Percentiles rank a stretch among this genome's conserved stretches.
phyloP scores from a whole-genome alignment of 345 rosid genomes.

The Adansonia digitata region DNA sequence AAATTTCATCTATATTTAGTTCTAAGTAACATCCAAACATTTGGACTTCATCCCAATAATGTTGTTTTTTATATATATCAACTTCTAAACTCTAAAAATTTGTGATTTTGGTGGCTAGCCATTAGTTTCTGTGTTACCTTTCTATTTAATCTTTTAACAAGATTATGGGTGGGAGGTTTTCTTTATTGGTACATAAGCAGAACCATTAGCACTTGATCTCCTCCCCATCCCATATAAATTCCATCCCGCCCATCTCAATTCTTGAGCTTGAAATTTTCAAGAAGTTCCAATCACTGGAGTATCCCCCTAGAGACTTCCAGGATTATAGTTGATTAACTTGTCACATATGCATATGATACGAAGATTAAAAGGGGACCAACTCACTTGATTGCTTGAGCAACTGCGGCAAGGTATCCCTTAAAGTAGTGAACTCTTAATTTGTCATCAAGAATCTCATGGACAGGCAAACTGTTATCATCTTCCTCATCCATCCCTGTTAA shows the following conservation, averaged over 20 bases:
- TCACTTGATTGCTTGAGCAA: conserved; percentile 69
- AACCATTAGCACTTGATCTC: background rate
- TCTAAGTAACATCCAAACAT: background rate
- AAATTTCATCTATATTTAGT: background rate
- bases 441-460: conserved; percentile 81
- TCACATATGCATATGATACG: background rate
- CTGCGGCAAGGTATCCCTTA: conserved; percentile 66
- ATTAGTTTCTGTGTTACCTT: background rate
- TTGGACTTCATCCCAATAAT: background rate
- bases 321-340: background rate
- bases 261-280: conserved; percentile 3
- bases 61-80: background rate
- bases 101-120: background rate
- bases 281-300: background rate
- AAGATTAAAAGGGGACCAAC: conserved; percentile 16
- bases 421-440: conserved; percentile 62
- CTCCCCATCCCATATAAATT: background rate
- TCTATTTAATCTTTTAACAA: background rate
- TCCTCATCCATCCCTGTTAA: conserved; percentile 92
- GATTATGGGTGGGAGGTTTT: background rate
- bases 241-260: background rate
- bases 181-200: background rate
- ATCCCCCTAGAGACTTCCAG: background rate
- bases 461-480: conserved; percentile 48
- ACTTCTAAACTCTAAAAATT: background rate